Evolutionary conservation across 495 filamentous ascomycete genomes (phyloP), one percentile per base, ranked within the genome.

Genomic region (Zalerion maritima): DNA sequence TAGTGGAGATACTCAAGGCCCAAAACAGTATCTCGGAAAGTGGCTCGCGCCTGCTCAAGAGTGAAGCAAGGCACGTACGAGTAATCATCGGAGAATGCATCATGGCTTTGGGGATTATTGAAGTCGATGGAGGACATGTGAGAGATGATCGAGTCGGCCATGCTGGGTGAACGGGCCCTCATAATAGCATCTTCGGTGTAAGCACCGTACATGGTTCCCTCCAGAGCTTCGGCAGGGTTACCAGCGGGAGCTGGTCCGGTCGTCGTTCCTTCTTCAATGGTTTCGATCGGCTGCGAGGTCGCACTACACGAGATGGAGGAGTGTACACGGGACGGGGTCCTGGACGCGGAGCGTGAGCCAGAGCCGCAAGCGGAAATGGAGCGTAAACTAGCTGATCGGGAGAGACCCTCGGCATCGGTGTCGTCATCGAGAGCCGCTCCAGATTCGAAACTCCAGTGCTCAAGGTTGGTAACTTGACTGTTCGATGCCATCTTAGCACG

Each of bases 1-100:
- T 83, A 96, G 42, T 99, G 89, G 4, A 99, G 66, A 47, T 94
- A 96, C 45, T 96, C 91, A 15, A 99, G 55, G 14, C 89, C 89
- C 14, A 96, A 66, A 1, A 99, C 75, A 0, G 91, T 92, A 47
- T 96, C 89, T 24, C 89, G 66, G 53, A 99, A 96, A 1, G 81
- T 81, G 17, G 71, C 73, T 13, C 85, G 75, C n/a, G 85, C 78
- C 44, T 85, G 69, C n/a, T 66, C 60, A 14, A 94, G 60, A 6
- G 87, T 92, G 46, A 96, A 71, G 47, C 82, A 82, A 11, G 89
- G 89, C 3, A 94, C 85, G 44, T 87, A 89, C 10, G 73, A 78
- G 50, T 78, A 78, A 41, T 94, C 83, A 32, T 87, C 81, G n/a
- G 77, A 67, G 18, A 77, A 77, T 0, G 73, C 51, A 28, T 71